Evolutionary conservation across 805 yeast species (phyloP), one percentile per base, ranked within the genome.

Genomic region (Torulaspora indica): DNA sequence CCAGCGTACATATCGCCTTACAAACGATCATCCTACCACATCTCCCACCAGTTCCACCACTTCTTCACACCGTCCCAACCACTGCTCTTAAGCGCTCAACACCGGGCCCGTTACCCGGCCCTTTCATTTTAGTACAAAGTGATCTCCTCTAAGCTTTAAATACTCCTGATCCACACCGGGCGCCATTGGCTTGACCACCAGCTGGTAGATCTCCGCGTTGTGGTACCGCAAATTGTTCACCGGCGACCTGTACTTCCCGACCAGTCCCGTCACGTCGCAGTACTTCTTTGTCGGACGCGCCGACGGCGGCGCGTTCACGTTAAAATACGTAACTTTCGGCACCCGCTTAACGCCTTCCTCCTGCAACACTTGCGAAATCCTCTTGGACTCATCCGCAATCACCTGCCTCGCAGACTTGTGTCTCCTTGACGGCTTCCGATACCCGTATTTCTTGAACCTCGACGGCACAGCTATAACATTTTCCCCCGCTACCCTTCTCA

Each of bases 151-250:
- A 48, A 91, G 70, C 52, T 85, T 85, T 58, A 91, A 71, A 61
- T 89, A 91, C 64, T 89, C 95, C 67, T 91, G 98, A 65, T 91
- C 97, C 23, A 85, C 84, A 18, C 96, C 96, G 2, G 95, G 86
- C 1, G 89, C 82, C 80, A 91, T 78, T 50, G 79, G 78, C 61
- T 79, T 79, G 40, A 77, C 71, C 28, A 87, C 83, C 28, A 83
- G 72, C 38, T 82, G 85, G 63, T 79, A 90, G 24, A 91, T 82
- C 64, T 91, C 97, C 40, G 79, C 79, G 61, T 91, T 83, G 64
- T 85, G 80, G 63, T 80, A 91, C 44, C 96, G 71, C 41, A 91
- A 68, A 33, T 84, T 83, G 56, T 79, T 84, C 20, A 81, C 73
- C 0, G 93, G 93, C 20, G 82, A 74, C 58, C 77, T 81, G 70